A percentile compares a stretch with the other conserved stretches of the same genome.
Evolutionary conservation across 345 rosid genomes (phyloP).

Genomic region (Clarkia xantiana): DNA sequence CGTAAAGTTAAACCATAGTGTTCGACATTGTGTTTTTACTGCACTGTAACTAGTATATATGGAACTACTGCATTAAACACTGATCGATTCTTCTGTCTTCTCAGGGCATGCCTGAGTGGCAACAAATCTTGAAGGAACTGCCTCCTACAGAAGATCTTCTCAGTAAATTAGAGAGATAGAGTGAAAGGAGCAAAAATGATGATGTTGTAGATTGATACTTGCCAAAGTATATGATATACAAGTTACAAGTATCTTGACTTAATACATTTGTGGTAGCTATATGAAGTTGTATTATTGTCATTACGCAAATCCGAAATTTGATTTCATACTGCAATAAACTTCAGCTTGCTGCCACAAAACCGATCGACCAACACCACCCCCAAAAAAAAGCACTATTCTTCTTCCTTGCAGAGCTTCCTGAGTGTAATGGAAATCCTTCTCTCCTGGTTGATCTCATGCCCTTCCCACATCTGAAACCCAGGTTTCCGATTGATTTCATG

Average conservation of each 20-base stretch:
- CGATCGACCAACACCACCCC: no score
- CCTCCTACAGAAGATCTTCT: constrained; percentile 71
- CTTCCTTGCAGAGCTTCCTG: constrained; percentile 31
- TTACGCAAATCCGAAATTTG: no score
- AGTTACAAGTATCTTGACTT: no score
- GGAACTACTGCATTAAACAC: background rate
- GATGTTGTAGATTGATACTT: constrained; percentile 2
- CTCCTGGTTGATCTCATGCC: constrained; percentile 46
- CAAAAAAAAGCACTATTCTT: no score
- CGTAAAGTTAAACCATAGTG: constrained; percentile 11
- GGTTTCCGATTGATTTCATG: constrained; percentile 79
- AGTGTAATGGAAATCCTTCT: constrained; percentile 65
- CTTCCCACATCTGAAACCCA: constrained; percentile 77
- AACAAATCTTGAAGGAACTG: constrained; percentile 59
- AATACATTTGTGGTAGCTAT: no score
- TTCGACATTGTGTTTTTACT: background rate
- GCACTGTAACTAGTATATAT: no score
- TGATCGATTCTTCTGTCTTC: background rate
- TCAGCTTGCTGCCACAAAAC: no score
- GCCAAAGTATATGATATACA: no score
- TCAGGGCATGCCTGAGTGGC: constrained; percentile 94
- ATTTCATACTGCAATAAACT: no score
- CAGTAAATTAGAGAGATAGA: constrained; percentile 73
- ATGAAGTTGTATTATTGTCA: no score
- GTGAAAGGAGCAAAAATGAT: no score